Base-by-base conservation (phyloP, 2,329 filamentous ascomycete species). In the Aspergillus fijiensis region DNA sequence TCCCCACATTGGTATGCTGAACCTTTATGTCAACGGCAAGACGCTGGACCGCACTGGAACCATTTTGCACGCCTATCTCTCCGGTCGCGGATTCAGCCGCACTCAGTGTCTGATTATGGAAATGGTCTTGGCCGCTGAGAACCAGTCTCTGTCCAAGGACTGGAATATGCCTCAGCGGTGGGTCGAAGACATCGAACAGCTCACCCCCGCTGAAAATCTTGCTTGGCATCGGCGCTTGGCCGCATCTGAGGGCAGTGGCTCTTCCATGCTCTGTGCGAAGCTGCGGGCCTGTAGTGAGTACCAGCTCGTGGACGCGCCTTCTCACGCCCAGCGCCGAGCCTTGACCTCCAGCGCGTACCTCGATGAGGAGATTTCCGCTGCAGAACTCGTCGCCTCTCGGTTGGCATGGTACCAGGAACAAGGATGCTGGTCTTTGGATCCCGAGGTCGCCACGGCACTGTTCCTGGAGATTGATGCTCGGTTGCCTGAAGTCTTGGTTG, bases 361-460 rank as follows among this genome's bases (percentile, higher is more conserved):
- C 5, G 66, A 71, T n/a, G 74, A 76, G n/a, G 64, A 73, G 2
- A 65, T 77, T 25, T 70, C 73, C n/a, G 56, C 70, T 2, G 67
- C 74, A 48, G 66, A 72, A 5, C 56, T 81, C 11, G 68, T 81
- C 5, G 56, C 64, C 23, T 65, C 74, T 11, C 75, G 79, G 10
- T 67, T 79, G 16, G 65, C 55, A 9, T 81, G 79, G 79, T 75
- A 79, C 55, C 57, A 64, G 7, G 73, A 76, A 2, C 73, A 77
- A 51, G 72, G 72, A 1, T 76, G 74, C 58, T 64, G 63, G 47
- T 62, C 53, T 16, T 57, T 56, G 0, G 54, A 73, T 55, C 75
- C 76, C 0, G 71, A 72, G 11, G 31, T 67, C 5, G 51, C 65
- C 3, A 64, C 58, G 9, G 62, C 64, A 6, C 59, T 80, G 2